Base-by-base conservation (phyloP, 2,329 filamentous ascomycete genomes). In the Ramichloridium luteum region DNA sequence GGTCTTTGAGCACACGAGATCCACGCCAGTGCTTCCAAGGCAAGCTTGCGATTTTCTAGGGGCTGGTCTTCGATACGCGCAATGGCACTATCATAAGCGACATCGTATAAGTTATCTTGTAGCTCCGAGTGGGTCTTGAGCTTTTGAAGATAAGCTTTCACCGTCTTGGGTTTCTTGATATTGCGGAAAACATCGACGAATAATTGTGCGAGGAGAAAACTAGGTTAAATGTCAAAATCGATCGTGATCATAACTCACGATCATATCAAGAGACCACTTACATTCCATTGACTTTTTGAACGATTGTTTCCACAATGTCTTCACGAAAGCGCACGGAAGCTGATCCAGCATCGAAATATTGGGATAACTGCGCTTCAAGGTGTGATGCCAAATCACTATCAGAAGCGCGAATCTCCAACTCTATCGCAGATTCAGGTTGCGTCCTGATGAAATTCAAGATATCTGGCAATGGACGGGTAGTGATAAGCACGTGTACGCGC, bases 1-100 rank as follows among this genome's bases (percentile, higher is more conserved):
- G 20, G 20, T 23, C 20, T 23, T n/a, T 23, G 20, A 23, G 20
- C 20, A n/a, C n/a, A n/a, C n/a, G 20, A 8, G 20, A 23, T 23
- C 20, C 20, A 23, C n/a, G 20, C 20, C 8, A 23, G 20, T 23
- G 20, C 20, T 23, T 23, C 20, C 20, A 23, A 23, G n/a, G 20
- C 20, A 23, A 23, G 20, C 20, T 8, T n/a, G 8, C 20, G 20
- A 23, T 8, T 23, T 8, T 23, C 20, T 8, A 8, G 20, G n/a
- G 20, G 8, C 20, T 23, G 20, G 8, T 8, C 20, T 8, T 8
- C 8, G 20, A 23, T 23, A n/a, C 20, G 20, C n/a, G 8, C 20
- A 8, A 23, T 23, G 8, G 20, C 20, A 23, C 20, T 23, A 8
- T 23, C 20, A n/a, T 23, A 23, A 8, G 20, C 20, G n/a, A 8